These are phyloP conservation scores for Globisporangium splendens DNA, from an alignment of 352 stramenopile genomes.

Conservation along the genomic window DNA sequence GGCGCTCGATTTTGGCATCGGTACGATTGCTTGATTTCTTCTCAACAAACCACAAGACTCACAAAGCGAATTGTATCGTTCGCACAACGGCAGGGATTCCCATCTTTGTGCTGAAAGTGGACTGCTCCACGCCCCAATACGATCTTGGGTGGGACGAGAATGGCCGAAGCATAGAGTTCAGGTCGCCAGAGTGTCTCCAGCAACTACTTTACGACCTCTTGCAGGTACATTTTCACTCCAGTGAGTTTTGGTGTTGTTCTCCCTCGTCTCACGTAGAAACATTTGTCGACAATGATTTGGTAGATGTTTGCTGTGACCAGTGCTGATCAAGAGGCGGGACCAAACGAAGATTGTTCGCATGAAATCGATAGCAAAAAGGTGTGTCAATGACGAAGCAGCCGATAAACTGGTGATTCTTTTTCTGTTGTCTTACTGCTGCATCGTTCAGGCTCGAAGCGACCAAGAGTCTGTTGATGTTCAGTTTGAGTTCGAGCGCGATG, in stretches of 20 bases:
- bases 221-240: slow-evolving; percentile 21
- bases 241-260: not conserved
- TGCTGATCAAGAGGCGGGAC: not conserved
- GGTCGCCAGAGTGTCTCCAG: slow-evolving; percentile 28
- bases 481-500: no score
- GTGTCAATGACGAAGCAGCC: no score
- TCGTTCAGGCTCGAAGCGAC: no score
- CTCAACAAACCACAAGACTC: not conserved
- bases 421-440: no score
- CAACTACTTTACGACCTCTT: slow-evolving; percentile 41
- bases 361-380: no score
- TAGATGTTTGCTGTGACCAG: not conserved
- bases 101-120: slow-evolving; percentile 74
- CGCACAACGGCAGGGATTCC: slow-evolving; percentile 41
- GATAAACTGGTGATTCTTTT: no score
- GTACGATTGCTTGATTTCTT: not conserved
- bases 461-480: no score
- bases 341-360: no score
- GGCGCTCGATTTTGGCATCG: slow-evolving; percentile 4
- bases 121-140: slow-evolving; percentile 24
- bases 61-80: not conserved
- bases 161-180: slow-evolving; percentile 29
- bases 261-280: not conserved
- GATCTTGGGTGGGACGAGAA: slow-evolving; percentile 26
- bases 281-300: not conserved